Conservation (phyloP, 345 rosid species). For the Eutrema yunnanense region DNA sequence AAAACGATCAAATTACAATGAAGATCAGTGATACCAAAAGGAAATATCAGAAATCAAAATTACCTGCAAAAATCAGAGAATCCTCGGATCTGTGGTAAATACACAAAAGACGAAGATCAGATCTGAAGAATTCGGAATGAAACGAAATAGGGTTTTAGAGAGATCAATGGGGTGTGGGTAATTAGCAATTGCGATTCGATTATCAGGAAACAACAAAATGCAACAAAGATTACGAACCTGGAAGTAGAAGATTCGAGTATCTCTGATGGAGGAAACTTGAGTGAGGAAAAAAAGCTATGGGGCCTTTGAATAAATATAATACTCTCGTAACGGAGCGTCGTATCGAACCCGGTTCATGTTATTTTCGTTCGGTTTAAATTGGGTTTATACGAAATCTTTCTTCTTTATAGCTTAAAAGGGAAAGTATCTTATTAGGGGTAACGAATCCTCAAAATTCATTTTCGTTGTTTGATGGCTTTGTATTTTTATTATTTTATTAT, state of each 20-base stretch:
- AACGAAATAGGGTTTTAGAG: conserved; percentile 12
- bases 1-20: no score
- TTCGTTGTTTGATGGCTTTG: no score
- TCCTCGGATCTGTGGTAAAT: conserved; percentile 4
- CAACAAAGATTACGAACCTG: conserved; percentile 11
- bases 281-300: not conserved
- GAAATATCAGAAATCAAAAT: not conserved
- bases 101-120: not conserved
- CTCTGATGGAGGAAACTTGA: conserved; percentile 5
- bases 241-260: conserved; percentile 3
- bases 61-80: conserved; percentile 9
- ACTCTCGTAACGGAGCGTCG: not conserved
- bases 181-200: not conserved
- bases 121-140: conserved; percentile 11
- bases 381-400: not conserved
- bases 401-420: not conserved
- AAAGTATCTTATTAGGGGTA: not conserved
- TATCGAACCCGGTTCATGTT: not conserved
- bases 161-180: not conserved
- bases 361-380: not conserved
- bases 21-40: not conserved
- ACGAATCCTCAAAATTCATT: no score
- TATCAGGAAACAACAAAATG: not conserved
- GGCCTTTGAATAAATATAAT: not conserved
- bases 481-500: no score